Evolutionary conservation across 768 basidiomycete species (phyloP), one percentile per base, ranked within the genome.

Genomic region (Mycena floridula): DNA sequence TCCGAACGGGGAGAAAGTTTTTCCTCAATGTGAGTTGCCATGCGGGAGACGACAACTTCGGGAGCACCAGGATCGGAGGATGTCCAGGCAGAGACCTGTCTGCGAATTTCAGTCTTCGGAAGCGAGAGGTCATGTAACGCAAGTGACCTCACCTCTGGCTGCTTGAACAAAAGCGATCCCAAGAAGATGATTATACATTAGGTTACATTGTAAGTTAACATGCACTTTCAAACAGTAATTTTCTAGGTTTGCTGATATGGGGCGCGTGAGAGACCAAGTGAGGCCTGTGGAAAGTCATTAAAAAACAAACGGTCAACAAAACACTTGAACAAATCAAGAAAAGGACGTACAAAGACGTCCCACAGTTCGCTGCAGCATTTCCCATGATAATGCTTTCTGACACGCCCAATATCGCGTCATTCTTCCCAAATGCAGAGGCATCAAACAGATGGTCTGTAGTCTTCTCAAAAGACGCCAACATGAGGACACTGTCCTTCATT

Each of bases 381-480:
- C 94, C 94, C 92, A 99, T 94, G 63, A 99, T 98, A 60, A 99
- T 99, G 60, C 95, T 97, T 63, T 99, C 96, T 16, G 96, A 98
- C 5, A 99, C 95, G 41, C 96, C 96, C 24, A 90, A 84, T 43
- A 99, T 96, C 45, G 77, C 80, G 58, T 99, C 96, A 40, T 82
- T 91, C 65, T 98, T 98, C 9, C 93, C 91, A 61, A 86, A 94
- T 2, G 96, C 89, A 8, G 96, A 86, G 2, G 96, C 96, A 58
- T 99, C 93, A 66, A 99, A 99, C 48, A 99, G 68, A 63, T 99
- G 96, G 69, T 99, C 96, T 12, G 96, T 99, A 13, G 96, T 98
- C 71, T 98, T 98, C 67, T 99, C 96, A 64, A 99, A 99, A 21
- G 92, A 96, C 8, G 96, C 96, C 55, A 98, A 72, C 96, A 98